Conservation (phyloP, 2,329 filamentous ascomycete genomes). For the Echinosphaeria canescens region DNA sequence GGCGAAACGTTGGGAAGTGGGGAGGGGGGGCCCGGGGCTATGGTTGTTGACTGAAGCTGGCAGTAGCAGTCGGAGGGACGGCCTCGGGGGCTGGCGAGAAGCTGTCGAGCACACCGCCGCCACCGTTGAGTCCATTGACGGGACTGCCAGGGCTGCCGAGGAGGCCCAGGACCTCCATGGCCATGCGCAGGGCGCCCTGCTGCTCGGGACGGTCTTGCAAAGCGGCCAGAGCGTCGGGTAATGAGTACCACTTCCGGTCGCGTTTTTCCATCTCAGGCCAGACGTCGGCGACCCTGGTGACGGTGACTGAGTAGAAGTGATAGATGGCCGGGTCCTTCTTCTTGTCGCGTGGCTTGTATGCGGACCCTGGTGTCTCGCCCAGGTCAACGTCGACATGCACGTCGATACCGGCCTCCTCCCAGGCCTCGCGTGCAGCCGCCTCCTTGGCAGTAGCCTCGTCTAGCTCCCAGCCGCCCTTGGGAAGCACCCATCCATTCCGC, state of each 20-base stretch:
- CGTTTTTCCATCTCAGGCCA: constrained; percentile 95
- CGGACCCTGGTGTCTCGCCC: constrained; percentile 66
- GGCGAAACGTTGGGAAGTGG: too few relatives aligned
- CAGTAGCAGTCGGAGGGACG: too few relatives aligned
- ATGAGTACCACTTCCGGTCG: constrained; percentile 73
- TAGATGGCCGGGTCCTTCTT: constrained; percentile 45
- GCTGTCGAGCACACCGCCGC: too few relatives aligned
- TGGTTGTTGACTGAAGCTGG: too few relatives aligned
- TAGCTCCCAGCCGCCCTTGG: constrained; percentile 93
- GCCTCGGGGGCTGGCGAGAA: too few relatives aligned
- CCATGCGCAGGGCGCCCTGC: too few relatives aligned
- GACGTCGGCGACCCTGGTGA: constrained; percentile 61
- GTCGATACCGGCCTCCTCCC: constrained; percentile 92
- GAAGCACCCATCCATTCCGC: constrained; percentile 85
- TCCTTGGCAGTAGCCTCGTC: constrained; percentile 65
- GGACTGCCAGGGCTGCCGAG: too few relatives aligned
- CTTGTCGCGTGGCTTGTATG: constrained; percentile 38
- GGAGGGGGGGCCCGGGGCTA: too few relatives aligned
- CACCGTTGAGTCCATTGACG: too few relatives aligned
- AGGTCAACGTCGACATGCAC: constrained; percentile 72
- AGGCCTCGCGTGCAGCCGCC: constrained; percentile 77
- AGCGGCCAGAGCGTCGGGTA: too few relatives aligned
- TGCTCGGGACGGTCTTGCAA: too few relatives aligned
- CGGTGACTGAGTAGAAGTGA: constrained; percentile 74
- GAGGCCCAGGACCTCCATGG: too few relatives aligned